These are phyloP conservation scores for Naganishia antarctica DNA, from an alignment of 768 basidiomycete species.

Conservation along the genomic window DNA sequence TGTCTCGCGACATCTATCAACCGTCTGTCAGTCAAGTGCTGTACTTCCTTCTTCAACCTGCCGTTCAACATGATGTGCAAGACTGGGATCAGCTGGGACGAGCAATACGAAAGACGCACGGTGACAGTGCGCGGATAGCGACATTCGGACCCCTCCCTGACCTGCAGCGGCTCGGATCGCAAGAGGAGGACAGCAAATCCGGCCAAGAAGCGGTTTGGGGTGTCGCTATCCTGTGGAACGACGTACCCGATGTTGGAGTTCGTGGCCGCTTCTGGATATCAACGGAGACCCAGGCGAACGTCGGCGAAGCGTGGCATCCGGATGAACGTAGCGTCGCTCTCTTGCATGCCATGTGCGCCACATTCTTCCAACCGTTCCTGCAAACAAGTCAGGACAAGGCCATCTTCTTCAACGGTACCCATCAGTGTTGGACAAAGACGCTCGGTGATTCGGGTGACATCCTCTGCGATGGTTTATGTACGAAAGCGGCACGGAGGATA, in stretches of 20 bases:
- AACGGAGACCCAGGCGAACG: not conserved
- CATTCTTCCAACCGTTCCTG: conserved; percentile 6
- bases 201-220: not conserved
- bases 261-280: conserved; percentile 18
- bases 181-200: not conserved
- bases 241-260: not conserved
- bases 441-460: not conserved
- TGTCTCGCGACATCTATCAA: conserved; percentile 1
- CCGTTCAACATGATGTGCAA: conserved; percentile 3
- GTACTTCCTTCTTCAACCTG: conserved; percentile 13
- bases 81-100: not conserved
- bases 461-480: not conserved
- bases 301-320: not conserved
- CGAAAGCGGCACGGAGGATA: not conserved
- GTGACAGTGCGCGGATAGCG: not conserved
- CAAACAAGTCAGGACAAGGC: not conserved
- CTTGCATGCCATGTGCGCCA: conserved; percentile 2
- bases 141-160: not conserved
- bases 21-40: not conserved
- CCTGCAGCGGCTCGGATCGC: too few species aligned
- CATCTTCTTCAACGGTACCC: conserved; percentile 15
- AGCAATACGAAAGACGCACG: not conserved
- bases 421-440: conserved; percentile 7
- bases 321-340: not conserved
- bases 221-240: conserved; percentile 1